A percentile compares a stretch with the other conserved stretches of the same genome.
Conservation (phyloP, 192 early-diverging fungal genomes). For the Dissophora ornata region DNA sequence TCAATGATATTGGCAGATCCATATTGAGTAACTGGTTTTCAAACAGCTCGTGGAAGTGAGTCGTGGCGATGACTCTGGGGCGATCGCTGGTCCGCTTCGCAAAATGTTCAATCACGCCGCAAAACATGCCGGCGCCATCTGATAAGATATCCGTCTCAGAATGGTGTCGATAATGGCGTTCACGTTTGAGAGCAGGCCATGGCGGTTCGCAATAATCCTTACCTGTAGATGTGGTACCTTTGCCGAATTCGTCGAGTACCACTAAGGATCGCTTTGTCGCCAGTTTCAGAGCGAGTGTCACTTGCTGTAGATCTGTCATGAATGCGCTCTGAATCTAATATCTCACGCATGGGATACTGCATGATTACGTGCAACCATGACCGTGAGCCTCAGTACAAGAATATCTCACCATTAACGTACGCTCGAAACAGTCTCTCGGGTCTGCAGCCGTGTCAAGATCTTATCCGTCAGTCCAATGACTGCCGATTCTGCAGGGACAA, state of each 20-base stretch:
- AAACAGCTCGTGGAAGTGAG: slow-evolving; percentile 87
- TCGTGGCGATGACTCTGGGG: slow-evolving; percentile 80
- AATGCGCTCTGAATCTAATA: slow-evolving; percentile 77
- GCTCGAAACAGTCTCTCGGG: slow-evolving; percentile 74
- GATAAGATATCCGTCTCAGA: too few species aligned
- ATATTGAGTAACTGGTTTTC: slow-evolving; percentile 58
- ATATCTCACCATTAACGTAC: slow-evolving; percentile 27
- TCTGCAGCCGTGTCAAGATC: slow-evolving; percentile 81
- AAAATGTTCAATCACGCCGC: slow-evolving; percentile 74
- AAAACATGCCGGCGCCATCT: slow-evolving; percentile 87
- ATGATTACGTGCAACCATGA: too few species aligned
- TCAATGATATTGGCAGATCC: slow-evolving; percentile 52
- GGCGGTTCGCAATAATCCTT: too few species aligned
- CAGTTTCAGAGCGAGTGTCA: slow-evolving; percentile 59
- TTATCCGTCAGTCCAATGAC: slow-evolving; percentile 80
- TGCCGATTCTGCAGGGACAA: slow-evolving; percentile 82
- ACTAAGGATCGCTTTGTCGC: slow-evolving; percentile 69
- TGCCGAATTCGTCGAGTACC: slow-evolving; percentile 88
- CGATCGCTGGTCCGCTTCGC: slow-evolving; percentile 54
- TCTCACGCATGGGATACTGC: slow-evolving; percentile 30
- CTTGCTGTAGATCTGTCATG: slow-evolving; percentile 78
- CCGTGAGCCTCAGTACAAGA: background rate
- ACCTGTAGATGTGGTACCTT: slow-evolving; percentile 73
- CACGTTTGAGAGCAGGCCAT: too few species aligned
- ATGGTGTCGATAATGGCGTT: too few species aligned